Base-by-base conservation (phyloP, 768 basidiomycete genomes). In the Chalciporus chontae region DNA sequence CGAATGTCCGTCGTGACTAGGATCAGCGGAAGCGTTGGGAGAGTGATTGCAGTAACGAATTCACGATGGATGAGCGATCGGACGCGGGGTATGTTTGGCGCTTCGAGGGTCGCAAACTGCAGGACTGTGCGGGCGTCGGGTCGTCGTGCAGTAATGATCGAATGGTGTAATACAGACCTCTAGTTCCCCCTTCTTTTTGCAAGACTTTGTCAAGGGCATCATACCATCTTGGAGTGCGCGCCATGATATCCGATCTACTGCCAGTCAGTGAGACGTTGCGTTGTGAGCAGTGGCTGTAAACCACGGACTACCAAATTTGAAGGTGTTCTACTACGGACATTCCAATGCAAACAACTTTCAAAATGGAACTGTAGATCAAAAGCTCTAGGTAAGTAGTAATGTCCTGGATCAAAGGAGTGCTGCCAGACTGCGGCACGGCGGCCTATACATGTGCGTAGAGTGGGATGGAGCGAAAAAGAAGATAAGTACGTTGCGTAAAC, bases 1-100 rank as follows among this genome's bases (percentile, higher is more conserved):
- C 90, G 85, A 40, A 84, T 63, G 69, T 91, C 90, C 41, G 89
- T 89, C 11, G 84, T 79, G 42, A 77, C 72, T 39, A 90, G 58
- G 54, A 93, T 64, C 5, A 92, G 70, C 0, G 87, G 85, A 4
- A 79, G 70, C 23, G 71, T 55, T 1, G 80, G 77, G 15, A 63
- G 55, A 18, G 64, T 57, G 6, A 68, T 63, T 2, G 77, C 69
- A 8, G 73, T 63, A 36, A 89, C 55, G 63, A 87, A 81, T 1
- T 60, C 69, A 34, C 88, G 80, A 52, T 87, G 80, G 46, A 87
- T 69, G 51, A 76, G 75, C 4, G 83, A 78, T 55, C 90, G 86
- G 37, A 84, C 87, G 48, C 75, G 81, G 1, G 87, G 84, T 8
- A 65, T 62, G 40, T 61, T 55, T 0, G 66, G 50, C 13, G n/a